phyloP scores from a whole-genome alignment of 179 eudicot genomes.

The Beta lomatogona region DNA sequence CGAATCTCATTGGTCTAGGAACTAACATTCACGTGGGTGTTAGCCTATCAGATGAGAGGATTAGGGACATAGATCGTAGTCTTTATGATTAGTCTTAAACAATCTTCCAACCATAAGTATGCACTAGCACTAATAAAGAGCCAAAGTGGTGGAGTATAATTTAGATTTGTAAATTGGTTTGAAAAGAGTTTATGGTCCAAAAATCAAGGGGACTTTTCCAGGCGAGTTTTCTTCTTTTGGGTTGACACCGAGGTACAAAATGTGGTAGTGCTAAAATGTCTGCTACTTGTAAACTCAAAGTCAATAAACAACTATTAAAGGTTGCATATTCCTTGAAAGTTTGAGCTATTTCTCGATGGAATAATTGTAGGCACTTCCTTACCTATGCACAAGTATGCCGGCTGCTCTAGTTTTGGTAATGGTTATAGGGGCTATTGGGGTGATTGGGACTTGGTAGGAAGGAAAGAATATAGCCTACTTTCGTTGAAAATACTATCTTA shows the following conservation, averaged over 20 bases:
- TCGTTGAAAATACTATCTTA: not conserved
- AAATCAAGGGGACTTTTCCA: conserved; percentile 10
- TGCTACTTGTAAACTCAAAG: not conserved
- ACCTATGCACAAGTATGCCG: conserved; percentile 8
- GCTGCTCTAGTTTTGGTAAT: not conserved
- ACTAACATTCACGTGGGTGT: conserved; percentile 38
- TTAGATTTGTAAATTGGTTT: not conserved
- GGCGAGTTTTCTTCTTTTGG: conserved; percentile 22
- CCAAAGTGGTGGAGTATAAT: not conserved
- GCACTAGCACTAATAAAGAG: conserved; percentile 25
- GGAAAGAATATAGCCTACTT: too few relatives aligned
- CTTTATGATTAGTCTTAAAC: conserved; percentile 37
- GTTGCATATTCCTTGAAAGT: conserved; percentile 1
- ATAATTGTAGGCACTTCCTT: not conserved
- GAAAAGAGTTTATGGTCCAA: not conserved
- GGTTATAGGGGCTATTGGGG: not conserved
- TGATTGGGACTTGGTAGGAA: not conserved
- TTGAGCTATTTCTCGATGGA: not conserved
- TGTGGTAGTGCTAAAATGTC: conserved; percentile 12
- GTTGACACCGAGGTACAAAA: not conserved
- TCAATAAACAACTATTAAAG: not conserved
- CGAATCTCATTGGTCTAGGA: conserved; percentile 34
- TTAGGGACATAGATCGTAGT: conserved; percentile 30
- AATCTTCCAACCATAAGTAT: conserved; percentile 33
- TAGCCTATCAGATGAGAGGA: conserved; percentile 26